Percentiles rank a stretch among this genome's conserved stretches.
phyloP scores from a whole-genome alignment of 176 grass and related monocot species.

The Panicum miliaceum region DNA sequence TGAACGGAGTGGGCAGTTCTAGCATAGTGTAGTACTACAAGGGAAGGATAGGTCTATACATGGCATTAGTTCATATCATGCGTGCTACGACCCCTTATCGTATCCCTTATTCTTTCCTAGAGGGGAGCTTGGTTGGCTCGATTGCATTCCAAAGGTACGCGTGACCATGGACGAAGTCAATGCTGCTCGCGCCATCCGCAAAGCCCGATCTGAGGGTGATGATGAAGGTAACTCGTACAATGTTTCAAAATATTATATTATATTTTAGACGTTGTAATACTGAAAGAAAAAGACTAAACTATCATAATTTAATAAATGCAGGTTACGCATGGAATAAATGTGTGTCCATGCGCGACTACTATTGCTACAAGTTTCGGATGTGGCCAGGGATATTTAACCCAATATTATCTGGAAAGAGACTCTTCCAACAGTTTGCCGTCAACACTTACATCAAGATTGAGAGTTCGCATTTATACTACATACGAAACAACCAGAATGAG shows the following conservation, averaged over 20 bases:
- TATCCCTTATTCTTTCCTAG: not conserved
- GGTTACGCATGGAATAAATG: too few relatives aligned
- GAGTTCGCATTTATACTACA: not conserved
- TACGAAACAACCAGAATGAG: not conserved
- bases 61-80: not conserved
- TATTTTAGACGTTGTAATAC: too few relatives aligned
- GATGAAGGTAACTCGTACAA: not conserved
- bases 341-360: not conserved
- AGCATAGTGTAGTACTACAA: not conserved
- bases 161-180: not conserved
- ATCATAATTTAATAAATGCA: too few relatives aligned
- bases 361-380: not conserved
- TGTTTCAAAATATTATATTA: too few relatives aligned
- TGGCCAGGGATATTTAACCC: not conserved
- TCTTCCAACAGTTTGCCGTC: not conserved
- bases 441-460: constrained; percentile 10
- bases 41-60: not conserved
- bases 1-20: not conserved
- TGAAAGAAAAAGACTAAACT: too few relatives aligned
- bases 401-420: not conserved
- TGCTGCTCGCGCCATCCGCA: too few relatives aligned
- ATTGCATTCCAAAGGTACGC: not conserved
- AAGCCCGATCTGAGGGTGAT: not conserved
- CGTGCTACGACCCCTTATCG: not conserved
- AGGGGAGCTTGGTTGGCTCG: not conserved